Evolutionary conservation across 306 rosid species (phyloP).

Genomic region (Glycine tomentella): DNA sequence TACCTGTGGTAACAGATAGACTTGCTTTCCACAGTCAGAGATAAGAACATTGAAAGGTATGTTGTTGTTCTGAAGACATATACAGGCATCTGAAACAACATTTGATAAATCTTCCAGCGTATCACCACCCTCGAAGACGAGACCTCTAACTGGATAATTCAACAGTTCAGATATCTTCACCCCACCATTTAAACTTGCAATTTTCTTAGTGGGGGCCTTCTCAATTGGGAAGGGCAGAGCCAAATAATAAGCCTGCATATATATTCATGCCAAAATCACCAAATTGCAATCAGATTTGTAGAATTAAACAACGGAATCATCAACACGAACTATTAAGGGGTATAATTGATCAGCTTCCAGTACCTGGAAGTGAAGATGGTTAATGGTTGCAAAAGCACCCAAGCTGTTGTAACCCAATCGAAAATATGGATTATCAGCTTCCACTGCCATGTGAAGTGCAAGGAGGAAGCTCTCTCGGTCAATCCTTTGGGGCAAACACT

Average conservation of each 20-base stretch:
- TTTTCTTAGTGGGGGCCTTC: slow-evolving; percentile 84
- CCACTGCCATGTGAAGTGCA: slow-evolving; percentile 88
- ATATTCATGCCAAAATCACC: slow-evolving; percentile 27
- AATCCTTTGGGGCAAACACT: slow-evolving; percentile 88
- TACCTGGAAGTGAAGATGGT: slow-evolving; percentile 99
- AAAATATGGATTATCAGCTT: slow-evolving; percentile 78
- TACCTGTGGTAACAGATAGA: slow-evolving; percentile 96
- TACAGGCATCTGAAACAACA: slow-evolving; percentile 82
- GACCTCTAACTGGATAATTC: slow-evolving; percentile 88
- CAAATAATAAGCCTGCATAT: slow-evolving; percentile 85
- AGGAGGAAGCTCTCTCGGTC: slow-evolving; percentile 81
- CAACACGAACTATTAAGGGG: not conserved
- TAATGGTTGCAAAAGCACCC: slow-evolving; percentile 98
- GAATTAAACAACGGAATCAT: not conserved
- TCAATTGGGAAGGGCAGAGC: slow-evolving; percentile 89
- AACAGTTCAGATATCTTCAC: slow-evolving; percentile 71
- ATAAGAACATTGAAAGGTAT: slow-evolving; percentile 89
- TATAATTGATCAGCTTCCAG: not conserved
- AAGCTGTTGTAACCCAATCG: slow-evolving; percentile 94
- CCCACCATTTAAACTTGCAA: slow-evolving; percentile 56
- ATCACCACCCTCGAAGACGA: slow-evolving; percentile 83
- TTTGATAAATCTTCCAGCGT: slow-evolving; percentile 66
- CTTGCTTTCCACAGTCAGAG: slow-evolving; percentile 77
- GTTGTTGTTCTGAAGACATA: slow-evolving; percentile 83
- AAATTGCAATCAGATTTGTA: slow-evolving; percentile 5